Evolutionary conservation across 139 green algal genomes (phyloP), one percentile per base, ranked within the genome.

Genomic region (Closterium sp.): DNA sequence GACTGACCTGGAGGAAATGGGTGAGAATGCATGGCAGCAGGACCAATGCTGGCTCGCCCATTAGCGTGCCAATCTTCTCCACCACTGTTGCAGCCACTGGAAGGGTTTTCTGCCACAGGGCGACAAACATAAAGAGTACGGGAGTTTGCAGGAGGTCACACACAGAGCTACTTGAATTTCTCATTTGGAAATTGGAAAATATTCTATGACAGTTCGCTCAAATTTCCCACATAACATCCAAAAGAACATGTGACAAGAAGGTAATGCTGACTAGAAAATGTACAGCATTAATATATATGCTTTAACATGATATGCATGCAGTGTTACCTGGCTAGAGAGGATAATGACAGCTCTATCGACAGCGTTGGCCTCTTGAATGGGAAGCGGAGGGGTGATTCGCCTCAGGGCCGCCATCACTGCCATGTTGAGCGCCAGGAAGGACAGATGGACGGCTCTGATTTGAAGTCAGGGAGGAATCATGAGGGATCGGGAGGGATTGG

Each of bases 1-100:
- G n/a, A n/a, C 62, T 79, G 19, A 87, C 85, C 85, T 87, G 85
- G 85, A 87, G 85, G n/a, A 87, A 87, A 24, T 87, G 85, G 21
- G 85, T 87, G 85, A 87, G 85, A 27, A 87, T 87, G 85, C 85
- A 87, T 24, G 85, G 85, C 22, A 87, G 85, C n/a, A 87, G 85
- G 19, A 87, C 28, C 85, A 87, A 24, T 32, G 85, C 85, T 28
- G 85, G 85, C 22, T 30, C 28, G 28, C 85, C 85, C 85, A 87
- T 30, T 9, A 31, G 28, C 13, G 28, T 32, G 19, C 85, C 85
- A 30, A 87, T 30, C 85, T 87, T 87, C 10, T 87, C 85, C 85
- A 87, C 85, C 85, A 87, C 85, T 24, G 85, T 87, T 31, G 28
- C 85, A 21, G 85, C 85, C 85, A 87, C 85, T 30, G 85, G 85